These are phyloP conservation scores for Eucalyptus erythrocorys DNA, from an alignment of 345 rosid species.

Conservation along the genomic window DNA sequence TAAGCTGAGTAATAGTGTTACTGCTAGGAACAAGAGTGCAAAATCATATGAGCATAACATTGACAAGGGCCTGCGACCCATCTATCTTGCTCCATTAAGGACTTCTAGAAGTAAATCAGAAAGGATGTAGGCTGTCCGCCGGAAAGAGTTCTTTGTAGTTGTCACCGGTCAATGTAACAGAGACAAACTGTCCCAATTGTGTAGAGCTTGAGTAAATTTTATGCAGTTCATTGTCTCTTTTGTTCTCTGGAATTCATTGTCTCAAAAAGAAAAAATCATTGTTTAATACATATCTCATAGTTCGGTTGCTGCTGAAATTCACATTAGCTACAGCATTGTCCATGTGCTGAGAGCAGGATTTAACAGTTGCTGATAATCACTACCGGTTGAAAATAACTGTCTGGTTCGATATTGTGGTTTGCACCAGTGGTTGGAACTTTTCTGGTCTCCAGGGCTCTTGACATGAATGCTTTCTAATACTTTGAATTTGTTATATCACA, in stretches of 20 bases:
- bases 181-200: background rate
- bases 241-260: background rate
- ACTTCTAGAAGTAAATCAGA: background rate
- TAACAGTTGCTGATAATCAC: background rate
- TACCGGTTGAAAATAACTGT: background rate
- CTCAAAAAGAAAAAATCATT: background rate
- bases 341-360: background rate
- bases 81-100: background rate
- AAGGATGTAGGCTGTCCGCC: background rate
- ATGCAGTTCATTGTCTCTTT: background rate
- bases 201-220: background rate
- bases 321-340: background rate
- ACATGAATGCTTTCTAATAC: background rate
- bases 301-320: background rate
- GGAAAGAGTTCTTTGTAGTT: background rate
- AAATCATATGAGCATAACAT: slow-evolving; percentile 9
- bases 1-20: slow-evolving; percentile 43
- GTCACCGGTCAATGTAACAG: background rate
- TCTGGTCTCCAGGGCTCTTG: background rate
- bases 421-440: background rate
- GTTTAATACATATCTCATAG: background rate
- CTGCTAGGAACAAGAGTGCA: slow-evolving; percentile 30
- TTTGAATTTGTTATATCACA: background rate
- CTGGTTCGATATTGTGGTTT: background rate
- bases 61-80: background rate